Conservation (phyloP, 2,329 filamentous ascomycete genomes). For the Fusarium sp. region DNA sequence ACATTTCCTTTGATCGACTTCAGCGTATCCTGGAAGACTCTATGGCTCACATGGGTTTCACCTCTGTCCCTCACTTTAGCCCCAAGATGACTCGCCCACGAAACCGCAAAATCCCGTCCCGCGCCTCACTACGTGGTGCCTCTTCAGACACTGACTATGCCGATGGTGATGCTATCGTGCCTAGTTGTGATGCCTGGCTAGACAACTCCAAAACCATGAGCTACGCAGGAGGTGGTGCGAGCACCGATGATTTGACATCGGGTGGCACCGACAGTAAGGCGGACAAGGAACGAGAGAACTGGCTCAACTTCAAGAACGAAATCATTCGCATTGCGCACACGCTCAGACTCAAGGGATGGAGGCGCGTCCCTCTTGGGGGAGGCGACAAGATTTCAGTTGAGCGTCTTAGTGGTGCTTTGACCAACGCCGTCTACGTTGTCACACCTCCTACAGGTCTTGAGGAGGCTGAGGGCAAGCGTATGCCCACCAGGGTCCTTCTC, state of each 20-base stretch:
- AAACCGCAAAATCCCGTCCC: slow-evolving; percentile 50
- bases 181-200: slow-evolving; percentile 85
- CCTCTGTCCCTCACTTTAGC: slow-evolving; percentile 60
- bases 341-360: slow-evolving; percentile 91
- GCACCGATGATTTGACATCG: slow-evolving; percentile 57
- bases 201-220: slow-evolving; percentile 93
- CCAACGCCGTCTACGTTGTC: slow-evolving; percentile 97
- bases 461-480: slow-evolving; percentile 59
- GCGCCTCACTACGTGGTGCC: slow-evolving; percentile 61
- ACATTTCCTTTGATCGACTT: slow-evolving; percentile 83
- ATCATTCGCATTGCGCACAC: slow-evolving; percentile 93
- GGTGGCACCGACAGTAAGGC: slow-evolving; percentile 58
- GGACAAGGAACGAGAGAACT: slow-evolving; percentile 81
- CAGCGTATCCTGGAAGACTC: slow-evolving; percentile 84
- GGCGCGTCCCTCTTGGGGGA: slow-evolving; percentile 81
- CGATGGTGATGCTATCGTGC: slow-evolving; percentile 87
- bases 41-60: slow-evolving; percentile 69
- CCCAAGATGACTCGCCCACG: slow-evolving; percentile 62
- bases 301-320: slow-evolving; percentile 92
- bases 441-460: slow-evolving; percentile 79
- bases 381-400: slow-evolving; percentile 80
- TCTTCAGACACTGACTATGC: slow-evolving; percentile 90
- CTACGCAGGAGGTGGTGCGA: slow-evolving; percentile 71
- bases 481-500: slow-evolving; percentile 81
- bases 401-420: slow-evolving; percentile 90